phyloP scores from a whole-genome alignment of 768 basidiomycete species.

The Lactifluus pinguis region DNA sequence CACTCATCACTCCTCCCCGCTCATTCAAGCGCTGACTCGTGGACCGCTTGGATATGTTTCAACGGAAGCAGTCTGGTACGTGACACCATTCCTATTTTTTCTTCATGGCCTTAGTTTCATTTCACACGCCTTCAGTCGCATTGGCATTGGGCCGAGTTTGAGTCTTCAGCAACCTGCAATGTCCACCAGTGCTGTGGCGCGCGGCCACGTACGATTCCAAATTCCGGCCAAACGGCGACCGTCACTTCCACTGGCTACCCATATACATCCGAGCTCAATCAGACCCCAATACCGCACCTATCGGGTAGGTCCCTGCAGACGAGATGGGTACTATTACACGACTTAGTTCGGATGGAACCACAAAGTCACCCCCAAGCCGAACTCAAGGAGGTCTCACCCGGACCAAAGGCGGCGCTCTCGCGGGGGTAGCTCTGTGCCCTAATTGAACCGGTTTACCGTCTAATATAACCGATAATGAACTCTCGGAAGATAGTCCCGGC shows the following conservation, averaged over 20 bases:
- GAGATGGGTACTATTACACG: conserved; percentile 14
- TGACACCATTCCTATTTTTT: neutral
- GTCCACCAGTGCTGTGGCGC: conserved; percentile 1
- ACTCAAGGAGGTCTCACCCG: conserved; percentile 4
- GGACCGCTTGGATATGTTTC: conserved; percentile 51
- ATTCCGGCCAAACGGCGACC: neutral
- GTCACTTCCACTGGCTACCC: conserved; percentile 1
- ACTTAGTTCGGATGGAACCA: conserved; percentile 13
- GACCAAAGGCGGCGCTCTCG: conserved; percentile 26
- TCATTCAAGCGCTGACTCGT: neutral
- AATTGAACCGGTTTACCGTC: conserved; percentile 32
- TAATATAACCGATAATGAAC: conserved; percentile 32
- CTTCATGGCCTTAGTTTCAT: neutral
- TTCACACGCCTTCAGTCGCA: conserved; percentile 32
- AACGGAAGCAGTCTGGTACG: conserved; percentile 52
- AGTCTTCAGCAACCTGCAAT: conserved; percentile 16
- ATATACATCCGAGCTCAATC: neutral
- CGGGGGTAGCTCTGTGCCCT: conserved; percentile 22
- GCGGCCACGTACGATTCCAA: conserved; percentile 3
- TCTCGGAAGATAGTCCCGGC: conserved; percentile 34
- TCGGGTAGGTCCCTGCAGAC: neutral
- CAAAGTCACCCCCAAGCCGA: conserved; percentile 3
- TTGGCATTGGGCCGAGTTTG: conserved; percentile 39
- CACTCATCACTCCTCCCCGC: conserved; percentile 2
- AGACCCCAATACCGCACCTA: neutral